Conservation (phyloP, 2,329 filamentous ascomycete genomes). For the Dactylellina cionopaga region DNA sequence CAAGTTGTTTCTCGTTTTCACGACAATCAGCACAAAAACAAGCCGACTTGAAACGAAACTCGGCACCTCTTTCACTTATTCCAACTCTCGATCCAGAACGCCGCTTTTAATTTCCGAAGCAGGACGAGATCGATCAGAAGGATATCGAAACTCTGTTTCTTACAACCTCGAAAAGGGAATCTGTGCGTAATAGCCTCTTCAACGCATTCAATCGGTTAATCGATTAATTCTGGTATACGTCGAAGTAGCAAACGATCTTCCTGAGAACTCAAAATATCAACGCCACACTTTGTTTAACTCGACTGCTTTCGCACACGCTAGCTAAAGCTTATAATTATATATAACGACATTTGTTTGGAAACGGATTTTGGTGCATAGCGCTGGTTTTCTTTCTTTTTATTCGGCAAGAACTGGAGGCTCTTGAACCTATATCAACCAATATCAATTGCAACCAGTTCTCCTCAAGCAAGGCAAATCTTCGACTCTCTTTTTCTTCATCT, state of each 20-base stretch:
- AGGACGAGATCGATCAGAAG: slow-evolving; percentile 5
- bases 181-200: no score
- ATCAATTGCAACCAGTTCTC: slow-evolving; percentile 25
- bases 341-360: slow-evolving; percentile 51
- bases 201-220: no score
- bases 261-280: slow-evolving; percentile 47
- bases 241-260: slow-evolving; percentile 41
- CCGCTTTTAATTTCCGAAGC: background rate
- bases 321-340: slow-evolving; percentile 52
- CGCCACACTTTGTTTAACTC: slow-evolving; percentile 49
- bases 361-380: slow-evolving; percentile 52
- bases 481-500: background rate
- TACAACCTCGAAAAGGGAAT: slow-evolving; percentile 9
- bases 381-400: slow-evolving; percentile 53
- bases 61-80: background rate
- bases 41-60: slow-evolving; percentile 12
- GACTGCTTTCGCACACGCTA: slow-evolving; percentile 48
- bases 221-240: no score
- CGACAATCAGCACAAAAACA: background rate
- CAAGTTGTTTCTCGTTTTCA: no score
- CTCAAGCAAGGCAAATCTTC: slow-evolving; percentile 5
- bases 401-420: slow-evolving; percentile 35
- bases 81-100: slow-evolving; percentile 27
- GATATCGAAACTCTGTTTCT: slow-evolving; percentile 26
- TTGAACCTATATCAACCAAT: slow-evolving; percentile 41